Conservation (phyloP, 2,329 filamentous ascomycete species). For the Didymella pomorum region DNA sequence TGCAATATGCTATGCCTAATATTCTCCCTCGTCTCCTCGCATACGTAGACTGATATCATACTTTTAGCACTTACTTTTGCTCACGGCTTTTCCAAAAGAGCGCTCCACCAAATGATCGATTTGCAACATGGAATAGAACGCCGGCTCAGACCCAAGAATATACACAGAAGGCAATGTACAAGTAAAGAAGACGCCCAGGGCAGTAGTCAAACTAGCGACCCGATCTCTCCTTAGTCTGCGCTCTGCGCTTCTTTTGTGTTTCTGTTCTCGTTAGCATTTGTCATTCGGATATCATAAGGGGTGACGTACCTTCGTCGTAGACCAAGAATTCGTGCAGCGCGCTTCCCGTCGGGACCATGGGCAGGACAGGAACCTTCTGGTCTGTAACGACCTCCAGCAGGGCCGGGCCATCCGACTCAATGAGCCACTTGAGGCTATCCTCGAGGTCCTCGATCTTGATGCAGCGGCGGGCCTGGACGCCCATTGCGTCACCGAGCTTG, state of each 20-base stretch:
- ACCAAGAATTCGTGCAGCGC: conserved; percentile 92
- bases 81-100: conserved; percentile 9
- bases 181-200: conserved; percentile 5
- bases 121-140: conserved; percentile 20
- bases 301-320: conserved; percentile 75
- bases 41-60: conserved; percentile 12
- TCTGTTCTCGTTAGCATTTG: conserved; percentile 27
- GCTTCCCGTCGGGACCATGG: conserved; percentile 91
- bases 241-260: conserved; percentile 38
- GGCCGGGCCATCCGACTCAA: conserved; percentile 84
- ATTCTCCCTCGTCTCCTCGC: neutral
- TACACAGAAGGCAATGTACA: conserved; percentile 28
- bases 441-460: conserved; percentile 78
- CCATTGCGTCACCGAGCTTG: conserved; percentile 92
- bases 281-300: neutral
- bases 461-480: conserved; percentile 76
- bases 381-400: conserved; percentile 92
- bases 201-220: conserved; percentile 32
- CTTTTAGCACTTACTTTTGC: conserved; percentile 20
- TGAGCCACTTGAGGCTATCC: conserved; percentile 84
- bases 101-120: conserved; percentile 5
- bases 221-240: conserved; percentile 40
- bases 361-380: conserved; percentile 89
- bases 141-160: conserved; percentile 30
- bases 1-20: neutral